These are phyloP conservation scores for Pelargonium myrrhifolium DNA, from an alignment of 441 rosid genomes.

Conservation along the genomic window DNA sequence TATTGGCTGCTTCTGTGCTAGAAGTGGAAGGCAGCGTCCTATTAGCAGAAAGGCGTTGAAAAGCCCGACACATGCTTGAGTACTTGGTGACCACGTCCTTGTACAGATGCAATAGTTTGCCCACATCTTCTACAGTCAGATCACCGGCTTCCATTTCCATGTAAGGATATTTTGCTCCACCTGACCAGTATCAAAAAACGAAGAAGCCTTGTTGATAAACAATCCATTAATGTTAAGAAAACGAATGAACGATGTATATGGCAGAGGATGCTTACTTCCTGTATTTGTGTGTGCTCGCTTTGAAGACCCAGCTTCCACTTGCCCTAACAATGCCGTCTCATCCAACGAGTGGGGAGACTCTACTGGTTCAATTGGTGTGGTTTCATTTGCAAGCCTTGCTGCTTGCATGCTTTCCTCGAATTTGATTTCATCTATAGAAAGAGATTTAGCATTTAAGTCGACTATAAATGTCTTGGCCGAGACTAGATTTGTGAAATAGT, in stretches of 20 bases:
- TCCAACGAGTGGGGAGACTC: constrained; percentile 7
- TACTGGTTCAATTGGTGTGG: constrained; percentile 17
- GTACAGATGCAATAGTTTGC: constrained; percentile 36
- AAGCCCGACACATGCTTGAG: constrained; percentile 27
- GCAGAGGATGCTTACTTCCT: neutral
- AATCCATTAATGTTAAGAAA: no score
- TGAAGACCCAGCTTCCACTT: constrained; percentile 20
- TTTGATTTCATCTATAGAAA: constrained; percentile 46
- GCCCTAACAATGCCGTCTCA: constrained; percentile 19
- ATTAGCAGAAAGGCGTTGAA: constrained; percentile 24
- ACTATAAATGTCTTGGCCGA: constrained; percentile 43
- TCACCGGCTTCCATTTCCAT: constrained; percentile 44
- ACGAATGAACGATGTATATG: neutral
- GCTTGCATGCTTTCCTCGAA: constrained; percentile 53
- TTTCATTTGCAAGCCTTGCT: constrained; percentile 36
- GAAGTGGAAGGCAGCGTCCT: constrained; percentile 15
- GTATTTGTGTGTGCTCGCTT: neutral
- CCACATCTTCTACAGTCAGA: constrained; percentile 37
- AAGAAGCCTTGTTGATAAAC: no score
- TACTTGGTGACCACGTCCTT: constrained; percentile 51
- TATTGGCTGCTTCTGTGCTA: constrained; percentile 13
- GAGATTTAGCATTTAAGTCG: constrained; percentile 46
- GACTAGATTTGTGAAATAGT: constrained; percentile 43
- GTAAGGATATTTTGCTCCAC: constrained; percentile 32
- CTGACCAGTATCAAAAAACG: constrained; percentile 20